Base-by-base conservation (phyloP, 2,329 filamentous ascomycete species). In the Eutypa lata region DNA sequence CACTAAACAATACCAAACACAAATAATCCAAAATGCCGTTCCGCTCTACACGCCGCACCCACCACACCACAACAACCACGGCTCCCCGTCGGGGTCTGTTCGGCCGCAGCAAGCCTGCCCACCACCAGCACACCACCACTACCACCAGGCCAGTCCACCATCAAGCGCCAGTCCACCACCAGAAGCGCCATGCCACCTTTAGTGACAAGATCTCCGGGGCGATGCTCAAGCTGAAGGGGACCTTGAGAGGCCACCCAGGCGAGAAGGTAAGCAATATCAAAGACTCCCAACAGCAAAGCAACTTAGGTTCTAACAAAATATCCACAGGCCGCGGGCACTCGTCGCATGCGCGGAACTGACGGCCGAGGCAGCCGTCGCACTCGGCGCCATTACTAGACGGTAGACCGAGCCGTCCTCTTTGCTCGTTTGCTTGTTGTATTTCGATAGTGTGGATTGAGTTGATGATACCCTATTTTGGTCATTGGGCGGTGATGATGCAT, bases 161-260 rank as follows among this genome's bases (percentile, higher is more conserved):
- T 16, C 35, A 38, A 38, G 35, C 35, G 51, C 73, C 73, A 2
- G 73, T 74, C 16, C 80, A 83, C 56, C 85, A 88, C 66, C 87
- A 90, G 50, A 81, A 83, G 67, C 83, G 88, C 64, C 83, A 86
- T 63, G 79, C 83, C 3, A 82, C 79, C 38, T 75, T 92, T 59
- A 87, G 87, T 46, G 89, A 93, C 74, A 93, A 92, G 72, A 79
- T 93, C 61, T 86, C 81, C 48, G 90, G 90, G 18, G 89, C 88
- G 0, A 75, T 93, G 68, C 77, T 89, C 74, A 90, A 82, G 75
- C 71, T 93, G 57, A 85, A 84, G 70, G 89, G 90, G 7, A 82
- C 76, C 50, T 66, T 93, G 53, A 91, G 86, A 1, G 71, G 82
- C 47, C 78, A 84, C 40, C 86, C 88, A 2, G 89, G 86, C 22